Evolutionary conservation across 2,329 filamentous ascomycete genomes (phyloP).

Genomic region (Epicoccum sorghinum): DNA sequence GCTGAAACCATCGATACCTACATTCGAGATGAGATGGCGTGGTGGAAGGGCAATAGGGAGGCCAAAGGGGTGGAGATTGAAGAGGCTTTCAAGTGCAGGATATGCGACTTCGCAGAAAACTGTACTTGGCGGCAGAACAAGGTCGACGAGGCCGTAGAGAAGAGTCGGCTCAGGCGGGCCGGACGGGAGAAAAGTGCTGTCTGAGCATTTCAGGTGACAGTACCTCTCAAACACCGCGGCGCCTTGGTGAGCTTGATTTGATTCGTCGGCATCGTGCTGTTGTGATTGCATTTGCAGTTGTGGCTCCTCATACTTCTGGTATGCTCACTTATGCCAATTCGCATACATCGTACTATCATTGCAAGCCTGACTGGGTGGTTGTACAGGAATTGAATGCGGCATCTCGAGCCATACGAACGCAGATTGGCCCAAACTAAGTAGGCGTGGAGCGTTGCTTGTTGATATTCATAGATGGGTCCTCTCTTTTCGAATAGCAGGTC

Average conservation of each 20-base stretch:
- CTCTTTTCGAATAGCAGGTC: no score
- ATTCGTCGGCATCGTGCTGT: background rate
- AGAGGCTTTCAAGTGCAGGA: conserved; percentile 86
- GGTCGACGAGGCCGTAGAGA: conserved; percentile 64
- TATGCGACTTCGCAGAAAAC: conserved; percentile 79
- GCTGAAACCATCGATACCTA: conserved; percentile 68
- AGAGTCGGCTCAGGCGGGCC: conserved; percentile 33
- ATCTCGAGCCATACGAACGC: no score
- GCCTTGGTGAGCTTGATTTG: background rate
- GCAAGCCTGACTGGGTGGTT: no score
- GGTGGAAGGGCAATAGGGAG: conserved; percentile 81
- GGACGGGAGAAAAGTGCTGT: conserved; percentile 36
- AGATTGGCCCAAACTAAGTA: no score
- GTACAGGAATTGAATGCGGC: no score
- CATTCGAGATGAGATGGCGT: conserved; percentile 72
- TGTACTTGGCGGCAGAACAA: conserved; percentile 80
- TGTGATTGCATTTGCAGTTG: background rate
- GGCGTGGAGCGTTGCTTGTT: no score
- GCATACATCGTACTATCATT: no score
- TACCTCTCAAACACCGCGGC: background rate
- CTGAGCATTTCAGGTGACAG: conserved; percentile 5
- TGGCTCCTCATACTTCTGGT: no score
- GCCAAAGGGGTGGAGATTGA: conserved; percentile 79
- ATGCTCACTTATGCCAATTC: no score
- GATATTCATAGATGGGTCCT: no score